Conservation (phyloP, 2,329 filamentous ascomycete genomes). For the Allantophomopsis lycopodina region DNA sequence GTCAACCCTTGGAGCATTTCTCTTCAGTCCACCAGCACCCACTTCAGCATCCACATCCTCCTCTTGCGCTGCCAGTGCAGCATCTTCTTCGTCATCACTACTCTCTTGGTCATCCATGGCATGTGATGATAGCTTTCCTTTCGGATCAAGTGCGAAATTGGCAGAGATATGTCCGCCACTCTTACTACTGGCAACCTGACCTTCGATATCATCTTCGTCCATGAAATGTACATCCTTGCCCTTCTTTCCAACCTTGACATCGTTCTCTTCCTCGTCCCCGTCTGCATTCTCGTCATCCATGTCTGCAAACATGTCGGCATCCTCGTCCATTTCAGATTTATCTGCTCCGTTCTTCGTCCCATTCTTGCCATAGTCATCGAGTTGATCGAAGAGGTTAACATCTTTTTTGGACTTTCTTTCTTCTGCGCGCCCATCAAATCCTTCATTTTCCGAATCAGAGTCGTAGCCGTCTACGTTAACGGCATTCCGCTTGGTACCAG, state of each 20-base stretch:
- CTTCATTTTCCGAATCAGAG: slow-evolving; percentile 84
- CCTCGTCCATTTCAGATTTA: slow-evolving; percentile 39
- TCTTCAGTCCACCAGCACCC: slow-evolving; percentile 80
- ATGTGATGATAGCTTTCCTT: slow-evolving; percentile 24
- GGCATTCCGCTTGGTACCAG: slow-evolving; percentile 75
- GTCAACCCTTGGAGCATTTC: slow-evolving; percentile 84
- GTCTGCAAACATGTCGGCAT: slow-evolving; percentile 78
- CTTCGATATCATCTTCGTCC: slow-evolving; percentile 53
- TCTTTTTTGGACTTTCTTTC: slow-evolving; percentile 32
- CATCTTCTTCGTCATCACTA: slow-evolving; percentile 52
- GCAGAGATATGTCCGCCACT: slow-evolving; percentile 54
- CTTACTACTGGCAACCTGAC: slow-evolving; percentile 62
- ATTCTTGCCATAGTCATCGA: slow-evolving; percentile 38
- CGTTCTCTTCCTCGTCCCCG: slow-evolving; percentile 37
- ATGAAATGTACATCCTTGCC: slow-evolving; percentile 49
- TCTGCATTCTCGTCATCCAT: slow-evolving; percentile 42
- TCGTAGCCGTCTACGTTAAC: slow-evolving; percentile 97
- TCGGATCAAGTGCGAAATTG: slow-evolving; percentile 46
- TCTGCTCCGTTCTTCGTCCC: slow-evolving; percentile 17
- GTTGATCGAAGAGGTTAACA: slow-evolving; percentile 34
- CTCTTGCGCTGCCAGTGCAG: slow-evolving; percentile 62
- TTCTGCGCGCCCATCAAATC: slow-evolving; percentile 64
- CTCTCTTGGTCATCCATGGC: slow-evolving; percentile 26
- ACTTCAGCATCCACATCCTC: slow-evolving; percentile 78
- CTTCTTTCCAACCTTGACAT: slow-evolving; percentile 39